phyloP scores from a whole-genome alignment of 495 filamentous ascomycete species.

The Xylaria cubensis region DNA sequence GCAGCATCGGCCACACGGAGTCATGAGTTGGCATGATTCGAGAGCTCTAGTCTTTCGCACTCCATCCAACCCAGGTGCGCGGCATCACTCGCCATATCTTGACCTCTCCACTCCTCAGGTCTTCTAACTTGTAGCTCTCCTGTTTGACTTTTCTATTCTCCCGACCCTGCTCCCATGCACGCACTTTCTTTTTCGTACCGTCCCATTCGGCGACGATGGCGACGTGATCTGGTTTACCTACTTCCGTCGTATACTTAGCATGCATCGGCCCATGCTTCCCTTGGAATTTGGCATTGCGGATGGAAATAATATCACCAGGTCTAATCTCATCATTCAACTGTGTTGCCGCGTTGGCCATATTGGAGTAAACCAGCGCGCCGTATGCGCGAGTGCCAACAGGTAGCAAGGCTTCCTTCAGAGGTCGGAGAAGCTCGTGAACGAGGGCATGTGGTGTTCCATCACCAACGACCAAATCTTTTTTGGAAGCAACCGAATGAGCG shows the following conservation, averaged over 20 bases:
- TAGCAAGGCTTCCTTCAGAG: constrained; percentile 73
- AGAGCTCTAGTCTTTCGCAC: constrained; percentile 42
- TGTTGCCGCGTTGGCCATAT: constrained; percentile 90
- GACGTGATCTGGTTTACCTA: constrained; percentile 93
- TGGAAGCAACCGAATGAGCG: constrained; percentile 66
- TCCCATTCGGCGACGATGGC: constrained; percentile 99
- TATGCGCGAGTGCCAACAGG: constrained; percentile 88
- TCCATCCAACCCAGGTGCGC: constrained; percentile 91
- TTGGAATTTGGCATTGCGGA: constrained; percentile 94
- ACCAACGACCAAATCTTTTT: constrained; percentile 79
- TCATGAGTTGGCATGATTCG: constrained; percentile 22
- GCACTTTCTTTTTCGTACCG: constrained; percentile 96
- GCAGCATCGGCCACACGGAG: constrained; percentile 25
- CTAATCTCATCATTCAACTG: constrained; percentile 94
- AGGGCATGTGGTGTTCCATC: constrained; percentile 82
- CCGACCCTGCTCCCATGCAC: constrained; percentile 93
- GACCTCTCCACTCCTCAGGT: constrained; percentile 91
- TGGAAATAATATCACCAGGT: constrained; percentile 88
- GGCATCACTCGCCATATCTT: constrained; percentile 98
- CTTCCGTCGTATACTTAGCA: constrained; percentile 87
- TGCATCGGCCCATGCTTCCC: constrained; percentile 96
- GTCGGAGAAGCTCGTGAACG: constrained; percentile 76
- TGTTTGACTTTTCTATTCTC: constrained; percentile 94
- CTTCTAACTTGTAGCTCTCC: constrained; percentile 92
- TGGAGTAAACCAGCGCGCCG: constrained; percentile 90